phyloP scores from a whole-genome alignment of 2,329 filamentous ascomycete species.

The Colletotrichum sp. region DNA sequence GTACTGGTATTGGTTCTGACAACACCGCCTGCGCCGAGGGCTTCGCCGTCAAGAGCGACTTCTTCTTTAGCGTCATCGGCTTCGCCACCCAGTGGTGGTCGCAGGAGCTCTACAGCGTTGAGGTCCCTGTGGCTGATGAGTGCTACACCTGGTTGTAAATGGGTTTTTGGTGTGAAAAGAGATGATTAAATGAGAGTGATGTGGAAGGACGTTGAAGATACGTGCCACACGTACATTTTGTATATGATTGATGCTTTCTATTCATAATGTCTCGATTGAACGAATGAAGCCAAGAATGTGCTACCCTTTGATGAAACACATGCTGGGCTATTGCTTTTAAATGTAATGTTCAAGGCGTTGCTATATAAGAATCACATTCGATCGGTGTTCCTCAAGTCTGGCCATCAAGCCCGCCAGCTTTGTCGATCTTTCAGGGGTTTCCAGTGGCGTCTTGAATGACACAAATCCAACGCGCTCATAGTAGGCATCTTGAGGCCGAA shows the following conservation, averaged over 20 bases:
- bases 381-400: neutral
- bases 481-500: neutral
- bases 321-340: fast-evolving
- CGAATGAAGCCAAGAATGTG: fast-evolving
- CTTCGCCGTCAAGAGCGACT: conserved; percentile 28
- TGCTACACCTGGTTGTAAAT: conserved; percentile 28
- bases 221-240: neutral
- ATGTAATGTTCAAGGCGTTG: neutral
- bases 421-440: fast-evolving
- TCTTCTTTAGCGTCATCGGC: conserved; percentile 28
- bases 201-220: neutral
- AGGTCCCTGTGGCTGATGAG: conserved; percentile 29
- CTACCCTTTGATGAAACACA: fast-evolving
- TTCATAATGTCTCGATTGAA: neutral
- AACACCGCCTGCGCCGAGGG: conserved; percentile 26
- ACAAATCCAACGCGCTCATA: neutral
- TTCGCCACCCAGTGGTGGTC: conserved; percentile 31
- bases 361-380: neutral
- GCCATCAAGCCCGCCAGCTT: neutral
- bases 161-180: neutral
- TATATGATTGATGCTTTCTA: neutral
- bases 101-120: conserved; percentile 27
- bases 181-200: neutral
- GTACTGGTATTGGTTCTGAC: conserved; percentile 16
- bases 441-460: fast-evolving